These are phyloP conservation scores for Gastrolobium villosum DNA, from an alignment of 306 rosid species.

Conservation along the genomic window DNA sequence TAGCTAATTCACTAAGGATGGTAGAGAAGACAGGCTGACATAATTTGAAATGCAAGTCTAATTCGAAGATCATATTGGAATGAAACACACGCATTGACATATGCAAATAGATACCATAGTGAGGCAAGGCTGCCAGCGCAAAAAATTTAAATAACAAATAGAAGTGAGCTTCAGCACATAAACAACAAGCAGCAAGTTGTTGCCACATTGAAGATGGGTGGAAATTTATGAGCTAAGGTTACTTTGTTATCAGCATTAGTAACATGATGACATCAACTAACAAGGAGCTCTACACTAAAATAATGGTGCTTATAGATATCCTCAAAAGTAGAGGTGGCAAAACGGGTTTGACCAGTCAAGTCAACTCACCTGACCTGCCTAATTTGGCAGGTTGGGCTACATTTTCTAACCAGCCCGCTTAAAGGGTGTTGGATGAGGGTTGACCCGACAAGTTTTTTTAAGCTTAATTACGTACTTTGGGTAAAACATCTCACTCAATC, in stretches of 20 bases:
- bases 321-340: no score
- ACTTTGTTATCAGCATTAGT: background rate
- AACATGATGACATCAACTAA: background rate
- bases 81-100: background rate
- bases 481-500: no score
- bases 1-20: background rate
- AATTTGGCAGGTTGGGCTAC: no score
- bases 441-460: no score
- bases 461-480: no score
- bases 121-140: background rate
- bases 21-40: background rate
- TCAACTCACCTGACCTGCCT: no score
- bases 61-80: conserved; percentile 2
- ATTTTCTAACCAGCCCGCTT: no score
- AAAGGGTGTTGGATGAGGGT: no score
- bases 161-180: background rate
- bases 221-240: background rate
- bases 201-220: background rate
- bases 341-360: no score
- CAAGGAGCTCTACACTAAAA: background rate
- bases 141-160: background rate
- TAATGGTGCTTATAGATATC: background rate
- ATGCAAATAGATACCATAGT: background rate
- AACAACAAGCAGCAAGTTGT: background rate
- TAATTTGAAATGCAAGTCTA: background rate